These are phyloP conservation scores for Vigna unguiculata DNA, from an alignment of 306 rosid species.

Conservation along the genomic window DNA sequence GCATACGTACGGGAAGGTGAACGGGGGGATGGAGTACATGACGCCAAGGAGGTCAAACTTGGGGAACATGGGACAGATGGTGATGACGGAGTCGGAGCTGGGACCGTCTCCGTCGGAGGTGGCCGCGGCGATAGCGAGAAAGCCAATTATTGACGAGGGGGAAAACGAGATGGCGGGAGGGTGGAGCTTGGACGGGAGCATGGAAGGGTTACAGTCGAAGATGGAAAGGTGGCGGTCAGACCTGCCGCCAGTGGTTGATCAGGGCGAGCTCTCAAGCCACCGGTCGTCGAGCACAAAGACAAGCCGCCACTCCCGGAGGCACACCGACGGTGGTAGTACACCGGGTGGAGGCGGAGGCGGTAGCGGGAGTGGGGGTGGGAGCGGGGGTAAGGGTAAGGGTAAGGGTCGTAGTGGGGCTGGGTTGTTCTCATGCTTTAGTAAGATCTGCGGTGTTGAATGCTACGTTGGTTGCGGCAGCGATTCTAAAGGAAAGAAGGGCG, in stretches of 20 bases:
- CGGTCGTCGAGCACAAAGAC: conserved; percentile 33
- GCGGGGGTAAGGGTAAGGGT: neutral
- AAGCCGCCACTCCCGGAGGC: conserved; percentile 50
- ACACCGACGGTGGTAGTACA: conserved; percentile 51
- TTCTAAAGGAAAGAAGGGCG: conserved; percentile 41
- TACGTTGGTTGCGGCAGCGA: conserved; percentile 74
- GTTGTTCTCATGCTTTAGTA: conserved; percentile 86
- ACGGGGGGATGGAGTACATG: conserved; percentile 46
- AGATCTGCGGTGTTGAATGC: conserved; percentile 76
- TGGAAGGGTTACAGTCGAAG: conserved; percentile 80
- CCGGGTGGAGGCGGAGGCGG: neutral
- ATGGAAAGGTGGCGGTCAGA: conserved; percentile 82
- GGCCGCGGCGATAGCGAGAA: conserved; percentile 68
- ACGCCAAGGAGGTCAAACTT: conserved; percentile 70
- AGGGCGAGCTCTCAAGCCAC: conserved; percentile 59
- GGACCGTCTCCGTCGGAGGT: conserved; percentile 96
- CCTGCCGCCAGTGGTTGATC: conserved; percentile 76
- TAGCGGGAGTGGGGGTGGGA: neutral
- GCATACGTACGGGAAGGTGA: conserved; percentile 40
- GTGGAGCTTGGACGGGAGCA: conserved; percentile 74
- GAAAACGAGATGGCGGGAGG: conserved; percentile 68
- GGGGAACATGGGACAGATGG: conserved; percentile 29
- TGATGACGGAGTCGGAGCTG: conserved; percentile 76
- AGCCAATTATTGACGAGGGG: conserved; percentile 50
- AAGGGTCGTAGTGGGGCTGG: conserved; percentile 49